phyloP scores from a whole-genome alignment of 345 rosid species.

The Cochlearia excelsa region DNA sequence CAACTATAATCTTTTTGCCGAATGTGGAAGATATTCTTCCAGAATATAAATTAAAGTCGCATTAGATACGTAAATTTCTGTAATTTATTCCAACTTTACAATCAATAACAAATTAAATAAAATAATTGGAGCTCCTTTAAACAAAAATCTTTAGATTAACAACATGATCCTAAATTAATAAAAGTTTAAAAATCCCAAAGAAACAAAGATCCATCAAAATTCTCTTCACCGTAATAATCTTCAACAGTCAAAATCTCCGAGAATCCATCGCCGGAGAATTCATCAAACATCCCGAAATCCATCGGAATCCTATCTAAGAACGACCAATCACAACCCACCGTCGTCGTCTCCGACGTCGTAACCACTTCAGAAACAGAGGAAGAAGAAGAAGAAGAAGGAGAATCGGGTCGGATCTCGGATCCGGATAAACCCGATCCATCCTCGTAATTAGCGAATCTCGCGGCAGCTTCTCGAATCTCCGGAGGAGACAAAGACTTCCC shows the following conservation, averaged over 20 bases:
- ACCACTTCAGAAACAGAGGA: conserved; percentile 39
- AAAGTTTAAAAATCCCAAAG: conserved; percentile 59
- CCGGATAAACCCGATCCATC: conserved; percentile 21
- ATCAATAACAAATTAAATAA: no score
- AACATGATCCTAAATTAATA: not conserved
- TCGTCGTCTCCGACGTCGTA: conserved; percentile 40
- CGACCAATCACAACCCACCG: conserved; percentile 29
- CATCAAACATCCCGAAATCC: conserved; percentile 58
- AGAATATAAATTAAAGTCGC: no score
- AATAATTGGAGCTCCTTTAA: conserved; percentile 14
- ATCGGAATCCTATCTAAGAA: conserved; percentile 32
- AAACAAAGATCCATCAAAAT: conserved; percentile 43
- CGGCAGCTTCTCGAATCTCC: conserved; percentile 62
- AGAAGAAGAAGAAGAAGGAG: conserved; percentile 50
- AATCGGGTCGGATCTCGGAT: conserved; percentile 41
- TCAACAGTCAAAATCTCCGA: conserved; percentile 20
- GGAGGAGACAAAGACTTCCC: conserved; percentile 47
- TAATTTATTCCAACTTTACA: no score
- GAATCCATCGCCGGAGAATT: conserved; percentile 27
- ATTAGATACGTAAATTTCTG: no score
- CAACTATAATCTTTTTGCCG: no score
- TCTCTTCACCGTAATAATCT: conserved; percentile 44
- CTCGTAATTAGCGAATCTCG: conserved; percentile 43
- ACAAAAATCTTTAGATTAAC: conserved; percentile 22
- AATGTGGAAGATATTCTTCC: no score